Evolutionary conservation across 1,284 basidiomycete genomes (phyloP).

Genomic region (Ganoderma resinaceum): DNA sequence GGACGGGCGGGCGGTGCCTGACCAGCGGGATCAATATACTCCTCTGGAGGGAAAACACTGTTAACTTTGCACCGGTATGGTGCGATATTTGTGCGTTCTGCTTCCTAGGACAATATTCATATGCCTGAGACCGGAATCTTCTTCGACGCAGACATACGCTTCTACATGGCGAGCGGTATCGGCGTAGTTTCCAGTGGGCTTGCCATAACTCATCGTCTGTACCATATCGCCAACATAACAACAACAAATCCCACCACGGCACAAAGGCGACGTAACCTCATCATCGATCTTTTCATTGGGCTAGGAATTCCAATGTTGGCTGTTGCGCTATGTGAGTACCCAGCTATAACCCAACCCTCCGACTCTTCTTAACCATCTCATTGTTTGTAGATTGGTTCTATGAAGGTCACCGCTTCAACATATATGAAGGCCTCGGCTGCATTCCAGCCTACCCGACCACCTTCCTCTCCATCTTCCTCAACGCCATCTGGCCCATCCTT

Average conservation of each 20-base stretch:
- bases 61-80: too few relatives aligned
- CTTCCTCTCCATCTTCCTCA: conserved; percentile 39
- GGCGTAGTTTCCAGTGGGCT: conserved; percentile 52
- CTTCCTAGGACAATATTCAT: too few relatives aligned
- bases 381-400: neutral
- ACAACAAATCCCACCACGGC: conserved; percentile 32
- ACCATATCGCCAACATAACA: conserved; percentile 48
- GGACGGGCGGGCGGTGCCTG: too few relatives aligned
- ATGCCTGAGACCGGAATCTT: neutral
- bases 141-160: conserved; percentile 43
- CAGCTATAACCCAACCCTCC: too few relatives aligned
- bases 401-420: conserved; percentile 53
- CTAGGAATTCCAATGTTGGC: conserved; percentile 46
- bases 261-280: conserved; percentile 42
- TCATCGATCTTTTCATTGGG: conserved; percentile 46
- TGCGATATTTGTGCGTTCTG: too few relatives aligned
- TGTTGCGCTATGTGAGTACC: conserved; percentile 45
- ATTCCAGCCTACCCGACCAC: conserved; percentile 48
- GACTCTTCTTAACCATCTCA: neutral
- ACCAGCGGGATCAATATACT: too few relatives aligned
- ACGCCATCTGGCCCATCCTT: conserved; percentile 27
- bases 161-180: conserved; percentile 43
- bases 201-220: conserved; percentile 57
- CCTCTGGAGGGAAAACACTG: too few relatives aligned
- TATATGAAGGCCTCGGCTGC: conserved; percentile 55